A percentile compares a stretch with the other conserved stretches of the same genome.
These are phyloP conservation scores for Russula sp. DNA, from an alignment of 768 basidiomycete species.

Conservation along the genomic window DNA sequence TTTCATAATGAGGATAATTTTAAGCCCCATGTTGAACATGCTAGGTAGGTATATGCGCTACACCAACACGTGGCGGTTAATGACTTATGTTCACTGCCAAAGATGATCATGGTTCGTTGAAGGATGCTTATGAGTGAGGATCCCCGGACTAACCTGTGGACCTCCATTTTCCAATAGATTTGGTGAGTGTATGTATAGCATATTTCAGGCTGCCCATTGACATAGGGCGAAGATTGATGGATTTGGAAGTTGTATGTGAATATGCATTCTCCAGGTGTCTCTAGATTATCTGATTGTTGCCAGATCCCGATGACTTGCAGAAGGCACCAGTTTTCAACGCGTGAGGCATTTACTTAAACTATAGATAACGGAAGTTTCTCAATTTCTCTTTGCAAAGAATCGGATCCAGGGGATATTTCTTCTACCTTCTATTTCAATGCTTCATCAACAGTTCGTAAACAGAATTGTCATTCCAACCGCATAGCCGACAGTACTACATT, in stretches of 20 bases:
- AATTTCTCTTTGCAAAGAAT: conserved; percentile 47
- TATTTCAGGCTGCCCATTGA: not conserved
- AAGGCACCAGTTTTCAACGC: conserved; percentile 64
- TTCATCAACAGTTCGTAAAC: conserved; percentile 67
- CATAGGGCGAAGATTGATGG: conserved; percentile 60
- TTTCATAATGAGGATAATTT: not conserved
- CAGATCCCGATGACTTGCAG: conserved; percentile 83
- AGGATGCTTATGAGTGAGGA: not conserved
- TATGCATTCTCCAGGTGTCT: not conserved
- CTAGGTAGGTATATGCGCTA: conserved; percentile 48
- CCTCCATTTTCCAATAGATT: not conserved
- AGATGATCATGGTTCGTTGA: conserved; percentile 76
- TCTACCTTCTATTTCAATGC: conserved; percentile 91
- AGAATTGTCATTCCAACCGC: conserved; percentile 8
- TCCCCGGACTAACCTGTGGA: not conserved
- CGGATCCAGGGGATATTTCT: conserved; percentile 84
- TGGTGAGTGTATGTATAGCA: conserved; percentile 14
- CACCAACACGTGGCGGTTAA: conserved; percentile 13
- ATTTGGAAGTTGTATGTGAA: conserved; percentile 71
- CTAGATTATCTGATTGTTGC: conserved; percentile 16
- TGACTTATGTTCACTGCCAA: conserved; percentile 16
- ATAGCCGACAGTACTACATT: conserved; percentile 16
- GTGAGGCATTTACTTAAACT: conserved; percentile 41
- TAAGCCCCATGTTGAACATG: conserved; percentile 86
- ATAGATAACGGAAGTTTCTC: not conserved